A percentile compares a stretch with the other conserved stretches of the same genome.
Conservation (phyloP, 179 eudicot genomes). For the Corrigiola litoralis region DNA sequence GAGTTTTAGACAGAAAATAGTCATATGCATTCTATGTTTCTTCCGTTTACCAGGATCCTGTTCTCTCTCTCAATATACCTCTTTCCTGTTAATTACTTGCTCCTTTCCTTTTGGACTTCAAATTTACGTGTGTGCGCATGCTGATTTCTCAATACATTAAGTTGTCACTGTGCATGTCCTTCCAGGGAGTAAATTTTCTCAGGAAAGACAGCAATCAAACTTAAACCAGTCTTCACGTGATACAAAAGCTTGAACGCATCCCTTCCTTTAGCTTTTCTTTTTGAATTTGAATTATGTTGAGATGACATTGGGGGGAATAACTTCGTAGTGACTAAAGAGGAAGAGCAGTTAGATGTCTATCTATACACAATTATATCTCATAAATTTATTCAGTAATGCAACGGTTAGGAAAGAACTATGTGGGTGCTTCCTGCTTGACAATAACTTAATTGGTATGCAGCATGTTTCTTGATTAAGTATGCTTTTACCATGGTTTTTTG, state of each 20-base stretch:
- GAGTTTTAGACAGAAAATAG: constrained; percentile 13
- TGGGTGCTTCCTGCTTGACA: background rate
- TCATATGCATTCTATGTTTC: background rate
- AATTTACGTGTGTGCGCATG: no score
- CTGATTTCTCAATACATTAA: no score
- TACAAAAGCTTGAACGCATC: background rate
- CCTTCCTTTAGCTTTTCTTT: background rate
- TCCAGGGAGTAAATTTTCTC: background rate
- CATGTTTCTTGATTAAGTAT: background rate
- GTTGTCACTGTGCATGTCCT: background rate
- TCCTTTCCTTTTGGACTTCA: no score
- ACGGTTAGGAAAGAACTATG: background rate
- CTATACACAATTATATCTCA: background rate
- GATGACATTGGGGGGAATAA: background rate
- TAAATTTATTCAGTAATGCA: constrained; percentile 1
- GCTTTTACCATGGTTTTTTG: background rate
- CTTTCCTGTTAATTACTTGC: no score
- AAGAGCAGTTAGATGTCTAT: background rate
- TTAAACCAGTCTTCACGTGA: background rate
- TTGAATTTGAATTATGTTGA: background rate
- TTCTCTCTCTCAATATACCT: background rate
- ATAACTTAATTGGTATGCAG: background rate
- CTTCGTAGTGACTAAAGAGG: background rate
- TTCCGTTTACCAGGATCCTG: background rate
- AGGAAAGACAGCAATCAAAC: background rate